Evolutionary conservation across 2,329 filamentous ascomycete genomes (phyloP).

Genomic region (Gnomoniopsis smithogilvyi): DNA sequence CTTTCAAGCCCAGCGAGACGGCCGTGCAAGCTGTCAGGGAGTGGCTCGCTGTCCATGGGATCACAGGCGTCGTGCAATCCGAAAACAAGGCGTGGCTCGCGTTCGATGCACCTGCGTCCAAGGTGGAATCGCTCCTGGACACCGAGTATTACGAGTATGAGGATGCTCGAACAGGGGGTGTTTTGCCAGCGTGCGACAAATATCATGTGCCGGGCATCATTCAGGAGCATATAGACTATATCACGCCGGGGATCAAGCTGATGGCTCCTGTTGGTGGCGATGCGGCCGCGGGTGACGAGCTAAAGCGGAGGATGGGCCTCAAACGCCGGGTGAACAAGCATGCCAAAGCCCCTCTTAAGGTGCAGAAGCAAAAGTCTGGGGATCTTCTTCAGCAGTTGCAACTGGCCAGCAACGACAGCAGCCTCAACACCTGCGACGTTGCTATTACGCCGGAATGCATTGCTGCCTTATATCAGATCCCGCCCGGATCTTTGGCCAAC

Average conservation of each 20-base stretch:
- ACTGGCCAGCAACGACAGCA: neutral
- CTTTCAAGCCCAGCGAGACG: slow-evolving; percentile 30
- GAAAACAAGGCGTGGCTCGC: slow-evolving; percentile 25
- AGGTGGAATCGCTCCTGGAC: slow-evolving; percentile 24
- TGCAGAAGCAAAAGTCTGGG: neutral
- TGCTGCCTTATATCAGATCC: slow-evolving; percentile 20
- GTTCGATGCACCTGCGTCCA: slow-evolving; percentile 23
- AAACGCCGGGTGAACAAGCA: neutral
- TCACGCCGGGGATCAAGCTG: slow-evolving; percentile 18
- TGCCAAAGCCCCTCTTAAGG: neutral
- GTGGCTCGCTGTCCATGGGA: slow-evolving; percentile 16
- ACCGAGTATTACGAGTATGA: slow-evolving; percentile 25
- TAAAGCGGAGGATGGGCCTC: slow-evolving; percentile 1
- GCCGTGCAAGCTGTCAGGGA: slow-evolving; percentile 26
- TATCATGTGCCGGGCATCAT: slow-evolving; percentile 18
- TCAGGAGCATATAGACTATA: slow-evolving; percentile 19
- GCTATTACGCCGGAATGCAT: slow-evolving; percentile 8
- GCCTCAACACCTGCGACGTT: slow-evolving; percentile 8
- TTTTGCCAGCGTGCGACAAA: slow-evolving; percentile 21
- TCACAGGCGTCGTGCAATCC: slow-evolving; percentile 16
- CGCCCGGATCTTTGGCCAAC: slow-evolving; percentile 11
- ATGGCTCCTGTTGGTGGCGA: slow-evolving; percentile 16
- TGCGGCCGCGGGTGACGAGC: neutral
- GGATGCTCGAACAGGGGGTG: slow-evolving; percentile 21
- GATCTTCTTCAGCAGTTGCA: neutral